Conservation (phyloP, 352 stramenopile genomes). For the Hyaloperonospora brassicae region DNA sequence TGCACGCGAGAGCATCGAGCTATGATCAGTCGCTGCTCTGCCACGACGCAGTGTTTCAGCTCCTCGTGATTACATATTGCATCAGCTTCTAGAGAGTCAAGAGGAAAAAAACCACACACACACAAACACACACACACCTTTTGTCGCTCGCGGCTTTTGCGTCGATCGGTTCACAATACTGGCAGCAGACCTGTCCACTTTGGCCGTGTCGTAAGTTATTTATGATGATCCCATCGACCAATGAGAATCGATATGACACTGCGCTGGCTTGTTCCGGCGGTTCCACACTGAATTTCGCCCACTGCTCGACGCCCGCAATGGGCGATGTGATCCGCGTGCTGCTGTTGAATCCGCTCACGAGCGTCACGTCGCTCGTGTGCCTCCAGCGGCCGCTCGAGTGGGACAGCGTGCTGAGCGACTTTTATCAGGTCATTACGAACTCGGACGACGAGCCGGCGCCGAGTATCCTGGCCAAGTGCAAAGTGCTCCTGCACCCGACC, state of each 20-base stretch:
- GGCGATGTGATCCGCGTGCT: slow-evolving; percentile 74
- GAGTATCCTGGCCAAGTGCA: slow-evolving; percentile 53
- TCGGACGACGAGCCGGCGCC: slow-evolving; percentile 63
- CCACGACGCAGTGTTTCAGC: too few species aligned
- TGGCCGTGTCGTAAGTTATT: too few species aligned
- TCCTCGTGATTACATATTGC: too few species aligned
- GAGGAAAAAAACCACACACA: too few species aligned
- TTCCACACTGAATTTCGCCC: slow-evolving; percentile 5
- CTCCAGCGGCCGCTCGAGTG: slow-evolving; percentile 73
- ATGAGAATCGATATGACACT: background rate
- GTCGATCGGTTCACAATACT: too few species aligned
- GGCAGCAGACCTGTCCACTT: too few species aligned
- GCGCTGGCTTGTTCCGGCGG: slow-evolving; percentile 15
- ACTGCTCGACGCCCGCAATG: slow-evolving; percentile 30
- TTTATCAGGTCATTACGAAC: slow-evolving; percentile 80
- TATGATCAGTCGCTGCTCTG: too few species aligned
- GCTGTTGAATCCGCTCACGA: slow-evolving; percentile 61
- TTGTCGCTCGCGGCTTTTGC: too few species aligned
- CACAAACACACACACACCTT: too few species aligned
- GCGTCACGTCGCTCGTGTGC: slow-evolving; percentile 68
- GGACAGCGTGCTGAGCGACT: slow-evolving; percentile 64
- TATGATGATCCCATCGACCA: too few species aligned
- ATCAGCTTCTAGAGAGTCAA: too few species aligned
- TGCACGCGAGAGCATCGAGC: too few species aligned
- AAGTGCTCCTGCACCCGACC: slow-evolving; percentile 68